Conservation (phyloP, 305 asterid genomes). For the Withania somnifera region DNA sequence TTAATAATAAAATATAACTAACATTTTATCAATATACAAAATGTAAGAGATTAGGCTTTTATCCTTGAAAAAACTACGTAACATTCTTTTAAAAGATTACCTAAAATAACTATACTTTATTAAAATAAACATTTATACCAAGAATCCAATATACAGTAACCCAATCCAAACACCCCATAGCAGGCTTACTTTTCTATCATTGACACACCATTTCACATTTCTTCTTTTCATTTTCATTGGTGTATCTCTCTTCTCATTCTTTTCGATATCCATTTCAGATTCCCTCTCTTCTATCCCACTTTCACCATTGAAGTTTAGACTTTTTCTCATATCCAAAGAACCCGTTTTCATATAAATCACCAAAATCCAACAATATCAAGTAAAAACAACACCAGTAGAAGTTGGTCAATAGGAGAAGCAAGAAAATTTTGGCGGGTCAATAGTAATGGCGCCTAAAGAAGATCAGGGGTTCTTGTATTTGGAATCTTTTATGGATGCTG, state of each 20-base stretch:
- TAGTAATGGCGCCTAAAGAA: no score
- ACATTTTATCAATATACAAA: no score
- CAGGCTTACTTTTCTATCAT: no score
- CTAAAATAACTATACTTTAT: no score
- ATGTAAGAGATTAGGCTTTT: no score
- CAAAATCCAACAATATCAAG: neutral
- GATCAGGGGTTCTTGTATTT: neutral
- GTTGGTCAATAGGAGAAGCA: neutral
- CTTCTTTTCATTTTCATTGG: neutral
- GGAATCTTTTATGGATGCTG: no score
- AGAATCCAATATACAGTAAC: no score
- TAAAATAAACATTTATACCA: no score
- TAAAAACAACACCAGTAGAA: neutral
- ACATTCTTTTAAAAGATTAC: no score
- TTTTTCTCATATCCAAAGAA: neutral
- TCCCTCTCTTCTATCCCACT: neutral
- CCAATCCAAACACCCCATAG: no score
- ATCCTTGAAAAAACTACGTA: no score
- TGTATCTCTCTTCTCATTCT: neutral
- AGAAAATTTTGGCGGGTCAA: neutral
- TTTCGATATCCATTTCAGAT: slow-evolving; percentile 3
- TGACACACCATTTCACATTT: slow-evolving; percentile 7
- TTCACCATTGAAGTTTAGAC: neutral
- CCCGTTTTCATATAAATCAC: neutral
- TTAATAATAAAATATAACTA: no score